Evolutionary conservation across 2,329 filamentous ascomycete species (phyloP), one percentile per base, ranked within the genome.

Genomic region (Ceratocystis harringtonii): DNA sequence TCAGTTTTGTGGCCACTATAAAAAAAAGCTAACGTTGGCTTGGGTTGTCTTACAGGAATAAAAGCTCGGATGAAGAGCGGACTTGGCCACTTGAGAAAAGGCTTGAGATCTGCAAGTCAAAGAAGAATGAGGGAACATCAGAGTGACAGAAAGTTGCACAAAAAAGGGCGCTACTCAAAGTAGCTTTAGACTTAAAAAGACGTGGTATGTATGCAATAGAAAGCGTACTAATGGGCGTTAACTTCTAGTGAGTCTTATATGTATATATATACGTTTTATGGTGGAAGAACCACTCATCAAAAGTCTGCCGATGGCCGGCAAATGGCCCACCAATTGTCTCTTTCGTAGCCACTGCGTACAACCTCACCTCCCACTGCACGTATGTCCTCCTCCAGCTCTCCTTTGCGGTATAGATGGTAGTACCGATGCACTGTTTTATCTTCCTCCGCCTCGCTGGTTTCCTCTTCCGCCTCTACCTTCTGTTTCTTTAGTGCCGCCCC

Each of bases 241-340:
- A 12, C 36, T 41, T 3, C 8, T 12, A 12, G 36, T 3, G 36
- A 41, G 8, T 41, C 3, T 12, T 12, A 41, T 61, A 15, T 22
- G n/a, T 50, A 50, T 22, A 50, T 50, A 50, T 22, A 7, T 19
- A 22, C 0, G 45, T 50, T 28, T 3, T 5, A 55, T 7, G 22
- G 4, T 22, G 45, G 6, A 2, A 7, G 22, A 58, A 5, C 10
- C 22, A 19, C 3, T 10, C 36, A 8, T 28, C n/a, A 45, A 44
- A 65, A 65, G 15, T 45, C 15, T 8, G 45, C 45, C 5, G 36
- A 17, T 62, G 71, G 71, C 63, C 71, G 73, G 69, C 75, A 77
- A 73, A 96, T 86, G 64, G 86, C 90, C 92, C 92, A 99, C 94
- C 94, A 97, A 76, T 99, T 99, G 73, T 97, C 94, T 77, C 86